These are phyloP conservation scores for Hypoxylon rubiginosum DNA, from an alignment of 2,329 filamentous ascomycete species.

Conservation along the genomic window DNA sequence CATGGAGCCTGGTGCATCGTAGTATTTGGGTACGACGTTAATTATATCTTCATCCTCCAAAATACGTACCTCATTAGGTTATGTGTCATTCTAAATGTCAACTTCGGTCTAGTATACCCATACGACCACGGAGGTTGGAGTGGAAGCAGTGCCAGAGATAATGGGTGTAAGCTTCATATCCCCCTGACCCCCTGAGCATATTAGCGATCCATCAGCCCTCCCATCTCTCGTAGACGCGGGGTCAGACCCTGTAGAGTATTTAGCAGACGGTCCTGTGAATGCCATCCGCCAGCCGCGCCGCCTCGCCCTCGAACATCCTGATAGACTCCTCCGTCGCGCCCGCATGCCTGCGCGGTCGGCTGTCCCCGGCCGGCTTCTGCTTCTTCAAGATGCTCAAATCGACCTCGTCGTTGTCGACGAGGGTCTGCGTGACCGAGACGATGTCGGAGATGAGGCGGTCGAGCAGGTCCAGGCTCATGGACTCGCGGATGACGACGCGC, in stretches of 20 bases:
- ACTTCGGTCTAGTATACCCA: neutral
- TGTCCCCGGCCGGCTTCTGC: conserved; percentile 36
- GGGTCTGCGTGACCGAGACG: conserved; percentile 69
- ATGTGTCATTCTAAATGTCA: neutral
- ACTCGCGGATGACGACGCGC: conserved; percentile 76
- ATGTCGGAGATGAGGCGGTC: conserved; percentile 74
- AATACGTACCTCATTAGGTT: neutral
- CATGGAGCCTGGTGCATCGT: neutral
- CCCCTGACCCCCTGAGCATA: neutral
- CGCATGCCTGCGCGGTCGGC: conserved; percentile 10
- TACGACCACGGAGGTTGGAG: neutral
- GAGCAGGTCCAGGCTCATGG: conserved; percentile 76
- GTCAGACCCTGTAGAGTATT: neutral
- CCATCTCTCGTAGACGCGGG: neutral
- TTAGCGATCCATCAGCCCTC: neutral
- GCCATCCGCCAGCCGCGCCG: conserved; percentile 46
- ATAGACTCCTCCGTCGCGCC: conserved; percentile 23
- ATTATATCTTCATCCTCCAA: neutral
- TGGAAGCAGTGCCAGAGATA: neutral
- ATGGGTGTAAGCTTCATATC: neutral
- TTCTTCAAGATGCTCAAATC: conserved; percentile 65
- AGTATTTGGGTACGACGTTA: conserved; percentile 2
- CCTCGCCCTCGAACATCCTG: conserved; percentile 24
- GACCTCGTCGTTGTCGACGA: conserved; percentile 67
- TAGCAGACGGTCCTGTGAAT: conserved; percentile 53